Evolutionary conservation across 805 yeast species (phyloP).

Genomic region (Candida methanosorbosa): DNA sequence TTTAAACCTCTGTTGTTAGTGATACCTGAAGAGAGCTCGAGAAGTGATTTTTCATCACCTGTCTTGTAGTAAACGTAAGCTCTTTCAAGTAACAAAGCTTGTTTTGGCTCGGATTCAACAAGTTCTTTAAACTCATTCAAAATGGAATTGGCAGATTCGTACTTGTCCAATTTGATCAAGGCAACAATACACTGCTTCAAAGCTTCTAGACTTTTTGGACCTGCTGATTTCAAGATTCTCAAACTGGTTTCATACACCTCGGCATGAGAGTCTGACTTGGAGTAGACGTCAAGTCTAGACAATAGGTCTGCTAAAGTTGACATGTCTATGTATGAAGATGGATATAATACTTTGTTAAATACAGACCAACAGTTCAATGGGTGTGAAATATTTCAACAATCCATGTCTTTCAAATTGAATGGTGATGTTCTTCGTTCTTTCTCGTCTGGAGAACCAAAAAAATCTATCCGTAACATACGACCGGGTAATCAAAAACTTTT

Average conservation of each 20-base stretch:
- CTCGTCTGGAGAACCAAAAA: no score
- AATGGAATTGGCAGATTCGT: conserved; percentile 36
- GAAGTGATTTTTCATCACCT: conserved; percentile 20
- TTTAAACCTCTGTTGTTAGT: conserved; percentile 27
- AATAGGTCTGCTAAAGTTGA: conserved; percentile 24
- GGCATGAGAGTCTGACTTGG: conserved; percentile 25
- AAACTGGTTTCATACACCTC: conserved; percentile 24
- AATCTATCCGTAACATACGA: no score
- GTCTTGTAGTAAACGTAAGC: conserved; percentile 55
- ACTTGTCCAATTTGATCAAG: conserved; percentile 51
- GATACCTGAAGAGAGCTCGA: conserved; percentile 10
- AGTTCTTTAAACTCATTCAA: conserved; percentile 21
- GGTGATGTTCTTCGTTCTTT: no score
- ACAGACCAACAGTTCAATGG: no score
- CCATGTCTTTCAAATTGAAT: no score
- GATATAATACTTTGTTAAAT: neutral
- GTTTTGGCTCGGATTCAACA: conserved; percentile 10
- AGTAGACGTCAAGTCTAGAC: conserved; percentile 25
- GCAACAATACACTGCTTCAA: conserved; percentile 41
- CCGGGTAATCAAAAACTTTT: no score
- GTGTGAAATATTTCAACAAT: no score
- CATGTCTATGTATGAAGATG: conserved; percentile 6
- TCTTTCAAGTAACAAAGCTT: conserved; percentile 36
- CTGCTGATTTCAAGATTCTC: conserved; percentile 18
- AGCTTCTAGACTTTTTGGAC: conserved; percentile 22